A percentile compares a stretch with the other conserved stretches of the same genome.
Conservation (phyloP, 2,329 filamentous ascomycete genomes). For the Aspergillus ochraceoroseus region DNA sequence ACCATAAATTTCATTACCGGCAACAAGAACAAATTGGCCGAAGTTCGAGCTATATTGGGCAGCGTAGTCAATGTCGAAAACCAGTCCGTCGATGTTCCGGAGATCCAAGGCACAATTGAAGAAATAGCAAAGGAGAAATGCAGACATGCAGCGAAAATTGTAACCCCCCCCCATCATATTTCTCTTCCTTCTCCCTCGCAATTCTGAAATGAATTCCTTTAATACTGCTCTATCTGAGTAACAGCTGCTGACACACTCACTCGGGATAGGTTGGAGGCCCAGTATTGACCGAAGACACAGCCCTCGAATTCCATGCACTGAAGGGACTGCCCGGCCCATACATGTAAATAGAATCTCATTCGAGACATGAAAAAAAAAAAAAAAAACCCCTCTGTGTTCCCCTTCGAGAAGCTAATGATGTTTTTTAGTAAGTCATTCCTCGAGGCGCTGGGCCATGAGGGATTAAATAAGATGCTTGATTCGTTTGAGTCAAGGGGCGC, state of each 20-base stretch:
- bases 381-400: neutral
- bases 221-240: too few relatives aligned
- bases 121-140: constrained; percentile 89
- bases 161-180: too few relatives aligned
- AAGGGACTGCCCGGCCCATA: constrained; percentile 92
- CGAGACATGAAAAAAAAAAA: too few relatives aligned
- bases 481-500: constrained; percentile 88
- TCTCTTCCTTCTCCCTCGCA: too few relatives aligned
- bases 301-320: constrained; percentile 85
- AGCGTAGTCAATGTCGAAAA: constrained; percentile 66
- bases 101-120: constrained; percentile 88
- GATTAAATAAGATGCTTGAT: constrained; percentile 83
- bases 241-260: constrained; percentile 4
- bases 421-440: constrained; percentile 84
- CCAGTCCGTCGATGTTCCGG: constrained; percentile 72
- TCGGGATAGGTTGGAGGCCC: constrained; percentile 66
- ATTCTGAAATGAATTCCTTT: too few relatives aligned
- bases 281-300: constrained; percentile 92
- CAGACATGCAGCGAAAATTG: constrained; percentile 69
- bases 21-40: constrained; percentile 87
- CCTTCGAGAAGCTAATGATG: constrained; percentile 7
- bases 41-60: constrained; percentile 82
- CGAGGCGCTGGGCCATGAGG: constrained; percentile 70
- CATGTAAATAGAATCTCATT: too few relatives aligned
- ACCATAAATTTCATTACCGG: constrained; percentile 89